These are phyloP conservation scores for Funneliformis mosseae DNA, from an alignment of 192 early-diverging fungal species.

Conservation along the genomic window DNA sequence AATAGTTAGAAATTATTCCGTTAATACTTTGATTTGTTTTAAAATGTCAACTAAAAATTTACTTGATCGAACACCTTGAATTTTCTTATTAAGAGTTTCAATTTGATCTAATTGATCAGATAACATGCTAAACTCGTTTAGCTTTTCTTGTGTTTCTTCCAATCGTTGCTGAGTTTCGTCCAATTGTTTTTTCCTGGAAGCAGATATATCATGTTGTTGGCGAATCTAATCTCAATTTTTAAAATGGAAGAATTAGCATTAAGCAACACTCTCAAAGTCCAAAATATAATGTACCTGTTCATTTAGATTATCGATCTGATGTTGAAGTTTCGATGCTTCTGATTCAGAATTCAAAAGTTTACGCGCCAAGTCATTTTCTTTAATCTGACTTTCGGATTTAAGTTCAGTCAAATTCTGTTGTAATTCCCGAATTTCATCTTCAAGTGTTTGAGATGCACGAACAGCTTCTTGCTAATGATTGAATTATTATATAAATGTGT, in stretches of 20 bases:
- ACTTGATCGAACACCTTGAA: neutral
- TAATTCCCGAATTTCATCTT: neutral
- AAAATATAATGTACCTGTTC: constrained; percentile 4
- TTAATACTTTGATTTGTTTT: neutral
- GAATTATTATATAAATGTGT: neutral
- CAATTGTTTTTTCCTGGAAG: constrained; percentile 3
- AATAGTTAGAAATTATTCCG: neutral
- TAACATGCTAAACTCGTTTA: neutral
- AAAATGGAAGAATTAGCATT: neutral
- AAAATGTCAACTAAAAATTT: neutral
- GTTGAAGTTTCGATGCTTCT: neutral
- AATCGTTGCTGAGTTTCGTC: constrained; percentile 5
- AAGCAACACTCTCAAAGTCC: neutral
- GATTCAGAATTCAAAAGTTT: neutral
- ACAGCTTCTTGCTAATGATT: neutral
- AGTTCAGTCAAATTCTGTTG: neutral
- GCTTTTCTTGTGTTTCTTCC: neutral
- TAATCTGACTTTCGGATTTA: neutral
- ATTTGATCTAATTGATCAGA: constrained; percentile 8
- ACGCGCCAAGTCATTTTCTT: neutral
- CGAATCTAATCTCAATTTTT: constrained; percentile 2
- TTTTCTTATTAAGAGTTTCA: neutral
- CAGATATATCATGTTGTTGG: neutral
- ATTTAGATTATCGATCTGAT: neutral
- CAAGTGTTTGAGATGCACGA: neutral